These are phyloP conservation scores for Uromyces viciae-fabae DNA, from an alignment of 1,284 basidiomycete genomes.

Conservation along the genomic window DNA sequence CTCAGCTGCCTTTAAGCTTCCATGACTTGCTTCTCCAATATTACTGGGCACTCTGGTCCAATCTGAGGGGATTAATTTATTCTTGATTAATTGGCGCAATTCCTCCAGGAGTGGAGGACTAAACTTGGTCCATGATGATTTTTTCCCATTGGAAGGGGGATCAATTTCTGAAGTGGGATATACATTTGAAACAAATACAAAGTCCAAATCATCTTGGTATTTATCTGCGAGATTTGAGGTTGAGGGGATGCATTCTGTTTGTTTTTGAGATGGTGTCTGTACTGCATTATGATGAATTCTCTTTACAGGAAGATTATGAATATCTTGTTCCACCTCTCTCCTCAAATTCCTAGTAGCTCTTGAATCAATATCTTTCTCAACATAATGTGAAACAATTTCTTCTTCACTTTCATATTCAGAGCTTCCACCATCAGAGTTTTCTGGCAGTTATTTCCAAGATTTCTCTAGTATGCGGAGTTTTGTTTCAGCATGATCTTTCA, in stretches of 20 bases:
- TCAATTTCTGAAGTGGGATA: background rate
- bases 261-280: background rate
- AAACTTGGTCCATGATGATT: background rate
- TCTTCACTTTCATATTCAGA: background rate
- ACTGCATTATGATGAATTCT: background rate
- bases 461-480: background rate
- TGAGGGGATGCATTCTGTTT: background rate
- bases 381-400: background rate
- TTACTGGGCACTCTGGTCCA: background rate
- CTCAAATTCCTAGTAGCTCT: background rate
- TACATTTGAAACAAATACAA: background rate
- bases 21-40: background rate
- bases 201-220: constrained; percentile 5
- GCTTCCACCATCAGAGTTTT: background rate
- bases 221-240: background rate
- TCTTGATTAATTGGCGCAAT: background rate
- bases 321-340: background rate
- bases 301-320: background rate
- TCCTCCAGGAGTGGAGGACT: background rate
- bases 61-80: background rate
- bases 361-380: background rate
- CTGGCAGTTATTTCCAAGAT: background rate
- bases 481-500: background rate
- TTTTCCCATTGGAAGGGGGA: background rate
- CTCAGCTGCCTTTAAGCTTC: constrained; percentile 23